phyloP scores from a whole-genome alignment of 192 early-diverging fungal species.

The Gigaspora rosea region DNA sequence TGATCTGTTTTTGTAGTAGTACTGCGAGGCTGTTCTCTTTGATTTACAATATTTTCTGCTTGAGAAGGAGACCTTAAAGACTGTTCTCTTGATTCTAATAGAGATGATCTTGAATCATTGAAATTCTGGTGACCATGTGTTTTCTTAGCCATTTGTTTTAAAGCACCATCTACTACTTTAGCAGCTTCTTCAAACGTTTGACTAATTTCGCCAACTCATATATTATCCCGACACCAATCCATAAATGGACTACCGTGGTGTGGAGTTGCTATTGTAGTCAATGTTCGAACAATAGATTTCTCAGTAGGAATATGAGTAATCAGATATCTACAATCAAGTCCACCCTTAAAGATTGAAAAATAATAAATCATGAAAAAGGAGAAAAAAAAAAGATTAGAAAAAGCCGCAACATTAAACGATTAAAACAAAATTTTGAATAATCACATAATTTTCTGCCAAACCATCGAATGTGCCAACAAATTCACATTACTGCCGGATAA shows the following conservation, averaged over 20 bases:
- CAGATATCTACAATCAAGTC: constrained; percentile 92
- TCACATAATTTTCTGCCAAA: no score
- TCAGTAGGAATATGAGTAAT: constrained; percentile 78
- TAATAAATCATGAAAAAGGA: background rate
- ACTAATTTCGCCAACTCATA: constrained; percentile 66
- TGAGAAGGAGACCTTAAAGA: no score
- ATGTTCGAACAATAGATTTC: constrained; percentile 72
- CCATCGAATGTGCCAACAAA: constrained; percentile 93
- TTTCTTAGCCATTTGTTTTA: constrained; percentile 36
- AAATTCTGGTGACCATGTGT: no score
- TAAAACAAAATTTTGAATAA: no score
- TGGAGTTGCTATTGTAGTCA: constrained; percentile 93
- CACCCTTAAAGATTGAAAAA: constrained; percentile 60
- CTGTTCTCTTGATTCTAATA: no score
- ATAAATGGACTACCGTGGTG: constrained; percentile 92
- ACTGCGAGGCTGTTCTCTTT: no score
- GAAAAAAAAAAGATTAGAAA: no score
- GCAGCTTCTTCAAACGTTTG: background rate
- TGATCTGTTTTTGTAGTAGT: no score
- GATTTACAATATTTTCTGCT: no score
- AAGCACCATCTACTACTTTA: constrained; percentile 39
- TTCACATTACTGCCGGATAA: constrained; percentile 68
- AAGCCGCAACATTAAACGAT: no score
- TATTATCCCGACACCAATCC: constrained; percentile 89
- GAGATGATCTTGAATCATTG: no score